Evolutionary conservation across 108 stramenopile genomes (phyloP).

Genomic region (Cylindrotheca closterium): DNA sequence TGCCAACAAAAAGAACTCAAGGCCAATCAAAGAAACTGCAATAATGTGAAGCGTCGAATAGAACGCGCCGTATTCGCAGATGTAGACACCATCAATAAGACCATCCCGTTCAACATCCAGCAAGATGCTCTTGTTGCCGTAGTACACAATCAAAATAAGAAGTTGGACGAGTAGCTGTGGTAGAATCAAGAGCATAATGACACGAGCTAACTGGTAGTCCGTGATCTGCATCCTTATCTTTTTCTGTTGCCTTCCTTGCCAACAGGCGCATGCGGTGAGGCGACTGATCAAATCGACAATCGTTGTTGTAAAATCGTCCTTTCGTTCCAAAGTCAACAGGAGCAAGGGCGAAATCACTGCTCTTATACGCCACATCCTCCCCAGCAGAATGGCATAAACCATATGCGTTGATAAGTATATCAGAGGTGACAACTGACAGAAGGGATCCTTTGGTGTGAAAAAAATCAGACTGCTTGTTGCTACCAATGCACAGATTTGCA

Average conservation of each 20-base stretch:
- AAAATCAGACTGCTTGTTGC: constrained; percentile 16
- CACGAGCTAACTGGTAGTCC: constrained; percentile 10
- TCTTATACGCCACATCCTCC: constrained; percentile 31
- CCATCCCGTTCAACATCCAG: not conserved
- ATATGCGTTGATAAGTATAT: constrained; percentile 16
- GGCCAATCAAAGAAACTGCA: not conserved
- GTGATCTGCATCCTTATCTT: constrained; percentile 10
- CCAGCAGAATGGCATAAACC: constrained; percentile 24
- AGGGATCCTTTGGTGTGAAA: constrained; percentile 13
- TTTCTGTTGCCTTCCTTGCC: not conserved
- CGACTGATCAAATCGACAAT: constrained; percentile 2
- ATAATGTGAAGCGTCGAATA: not conserved
- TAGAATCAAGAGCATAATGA: constrained; percentile 14
- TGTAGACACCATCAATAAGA: not conserved
- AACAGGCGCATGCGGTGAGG: not conserved
- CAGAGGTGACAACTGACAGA: constrained; percentile 17
- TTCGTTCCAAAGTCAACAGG: constrained; percentile 17
- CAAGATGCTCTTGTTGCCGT: not conserved
- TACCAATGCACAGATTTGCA: constrained; percentile 15
- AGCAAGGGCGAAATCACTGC: constrained; percentile 20
- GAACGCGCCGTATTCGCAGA: not conserved
- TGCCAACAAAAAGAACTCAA: not conserved
- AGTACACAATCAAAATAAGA: not conserved
- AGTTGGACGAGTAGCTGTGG: constrained; percentile 26
- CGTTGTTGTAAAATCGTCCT: constrained; percentile 15